Evolutionary conservation across 345 rosid species (phyloP), one percentile per base, ranked within the genome.

Genomic region (Euphorbia peplus): DNA sequence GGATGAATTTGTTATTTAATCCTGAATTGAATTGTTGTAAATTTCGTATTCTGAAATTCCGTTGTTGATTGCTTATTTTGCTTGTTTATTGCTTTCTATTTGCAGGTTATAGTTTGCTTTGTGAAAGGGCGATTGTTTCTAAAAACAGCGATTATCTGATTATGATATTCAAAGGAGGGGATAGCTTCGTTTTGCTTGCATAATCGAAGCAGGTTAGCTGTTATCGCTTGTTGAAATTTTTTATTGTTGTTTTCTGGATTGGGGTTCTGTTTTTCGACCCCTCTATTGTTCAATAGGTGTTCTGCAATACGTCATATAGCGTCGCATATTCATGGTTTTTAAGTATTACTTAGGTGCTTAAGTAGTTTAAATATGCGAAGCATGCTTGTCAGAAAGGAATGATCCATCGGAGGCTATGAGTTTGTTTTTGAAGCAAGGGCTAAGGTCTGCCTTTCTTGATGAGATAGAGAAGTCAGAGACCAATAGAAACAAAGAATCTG

Each of bases 191-290:
- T 32, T 60, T 9, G 28, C 47, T 35, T 32, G 8, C 22, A 32
- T 60, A 21, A 32, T 32, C 21, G 4, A 37, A 60, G 21, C 21
- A 37, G 64, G 64, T 60, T 32, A 60, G 47, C 64, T 37, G n/a
- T 60, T n/a, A 35, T 35, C 37, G 44, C 64, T 60, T 35, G 41
- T 30, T 58, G 62, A 29, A 58, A 30, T 18, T 5, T 42, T 58
- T 48, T 21, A 30, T 25, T 10, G 30, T 21, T 59, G 62, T 14
- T 57, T 59, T 50, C 29, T 60, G 55, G 24, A 56, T 18, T n/a
- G 39, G 5, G 19, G 8, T 69, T 60, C 26, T 50, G 22, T 56
- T 60, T 57, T 41, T 41, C 14, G 21, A 19, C 22, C 42, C 42
- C 4, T 39, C 42, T 39, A 8, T 39, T 61, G 41, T 21, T 2